Evolutionary conservation across 257 asterid species (phyloP), one percentile per base, ranked within the genome.

Genomic region (Solanum rostratum): DNA sequence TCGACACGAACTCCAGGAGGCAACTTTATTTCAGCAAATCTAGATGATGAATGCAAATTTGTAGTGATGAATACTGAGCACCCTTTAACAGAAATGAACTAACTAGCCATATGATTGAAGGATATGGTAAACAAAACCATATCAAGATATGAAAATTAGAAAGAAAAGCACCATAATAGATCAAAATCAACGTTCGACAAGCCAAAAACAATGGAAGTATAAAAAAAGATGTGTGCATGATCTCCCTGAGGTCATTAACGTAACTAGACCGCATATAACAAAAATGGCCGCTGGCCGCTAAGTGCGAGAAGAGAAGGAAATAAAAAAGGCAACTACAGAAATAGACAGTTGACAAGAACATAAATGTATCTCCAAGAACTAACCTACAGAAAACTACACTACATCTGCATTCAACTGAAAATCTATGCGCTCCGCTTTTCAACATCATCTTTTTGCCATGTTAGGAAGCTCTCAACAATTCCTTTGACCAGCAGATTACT

Each of bases 11-110:
- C 54, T 71, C 29, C 54, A 71, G 20, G 10, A 71, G 20, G 20
- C 20, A 30, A 29, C 71, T 39, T 29, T 62, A 11, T 27, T 55
- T 27, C 20, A 4, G 10, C 41, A 29, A 63, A 63, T 62, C 39
- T 24, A 24, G n/a, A n/a, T n/a, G 79, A 55, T 55, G 27, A 20
- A 6, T 10, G 66, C 66, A 59, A 59, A 59, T 10, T 10, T 4
- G 18, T 45, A 73, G 3, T 22, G 57, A 45, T 22, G 41, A 8
- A 2, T 12, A 22, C 59, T 45, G 33, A 45, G 54, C 80, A 73
- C 54, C 79, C 4, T n/a, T n/a, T 13, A 73, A 93, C 93, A 14
- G 97, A 96, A 7, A 91, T 90, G 90, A 39, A 14, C 37, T n/a
- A 14, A 45, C 59, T 22, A 45, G 81, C 81, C 57, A 73, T 73